These are phyloP conservation scores for Lichenothelia convexa DNA, from an alignment of 495 filamentous ascomycete genomes.

Conservation along the genomic window DNA sequence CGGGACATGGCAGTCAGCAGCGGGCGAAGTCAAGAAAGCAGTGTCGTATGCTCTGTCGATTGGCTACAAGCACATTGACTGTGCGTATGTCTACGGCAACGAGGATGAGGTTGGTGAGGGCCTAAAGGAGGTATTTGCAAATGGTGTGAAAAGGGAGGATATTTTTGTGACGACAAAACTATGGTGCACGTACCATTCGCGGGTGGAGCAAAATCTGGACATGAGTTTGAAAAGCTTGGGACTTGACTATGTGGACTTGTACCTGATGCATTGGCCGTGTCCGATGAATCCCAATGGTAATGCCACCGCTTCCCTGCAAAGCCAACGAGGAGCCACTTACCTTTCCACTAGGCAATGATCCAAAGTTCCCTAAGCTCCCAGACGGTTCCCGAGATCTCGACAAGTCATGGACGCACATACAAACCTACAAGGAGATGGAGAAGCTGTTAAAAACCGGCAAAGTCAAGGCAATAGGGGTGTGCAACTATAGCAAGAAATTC, in stretches of 20 bases:
- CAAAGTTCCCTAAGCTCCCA: conserved; percentile 51
- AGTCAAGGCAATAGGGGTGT: conserved; percentile 60
- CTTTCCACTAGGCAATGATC: conserved; percentile 42
- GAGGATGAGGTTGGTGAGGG: conserved; percentile 33
- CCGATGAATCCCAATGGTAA: conserved; percentile 60
- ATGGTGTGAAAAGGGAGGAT: conserved; percentile 52
- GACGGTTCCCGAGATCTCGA: conserved; percentile 55
- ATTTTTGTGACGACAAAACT: conserved; percentile 72
- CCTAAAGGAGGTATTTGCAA: conserved; percentile 43
- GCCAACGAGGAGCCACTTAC: background rate
- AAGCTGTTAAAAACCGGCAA: conserved; percentile 48
- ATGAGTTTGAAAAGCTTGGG: conserved; percentile 52
- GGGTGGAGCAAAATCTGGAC: conserved; percentile 48
- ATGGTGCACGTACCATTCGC: conserved; percentile 60
- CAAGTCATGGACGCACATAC: conserved; percentile 42
- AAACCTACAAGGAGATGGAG: conserved; percentile 72
- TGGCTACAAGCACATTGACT: conserved; percentile 24
- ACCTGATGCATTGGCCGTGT: conserved; percentile 66
- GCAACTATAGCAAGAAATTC: conserved; percentile 59
- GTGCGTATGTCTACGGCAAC: conserved; percentile 24
- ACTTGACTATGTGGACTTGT: conserved; percentile 68
- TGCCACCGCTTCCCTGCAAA: background rate
- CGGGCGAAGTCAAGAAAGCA: conserved; percentile 35
- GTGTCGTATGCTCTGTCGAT: conserved; percentile 20
- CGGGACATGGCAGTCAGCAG: conserved; percentile 52